Base-by-base conservation (phyloP, 2,329 filamentous ascomycete species). In the Botrytis medusae region DNA sequence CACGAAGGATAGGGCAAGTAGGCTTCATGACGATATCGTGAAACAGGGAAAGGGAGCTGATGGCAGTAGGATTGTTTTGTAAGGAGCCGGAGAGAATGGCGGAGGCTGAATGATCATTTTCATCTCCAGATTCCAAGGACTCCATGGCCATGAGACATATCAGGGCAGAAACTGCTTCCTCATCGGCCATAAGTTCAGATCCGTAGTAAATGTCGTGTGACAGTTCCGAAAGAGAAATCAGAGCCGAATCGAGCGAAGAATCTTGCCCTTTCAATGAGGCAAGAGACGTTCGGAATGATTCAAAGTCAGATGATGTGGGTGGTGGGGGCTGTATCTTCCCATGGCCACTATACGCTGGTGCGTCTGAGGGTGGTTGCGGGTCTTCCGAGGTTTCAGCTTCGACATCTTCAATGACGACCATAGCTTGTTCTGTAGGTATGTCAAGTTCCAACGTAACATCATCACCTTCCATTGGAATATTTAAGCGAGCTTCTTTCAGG, bases 161-260 rank as follows among this genome's bases (percentile, higher is more conserved):
- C 2, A 92, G 84, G n/a, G 85, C 81, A 75, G 84, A 85, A 70
- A 90, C 77, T 2, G 86, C 86, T 2, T 85, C 84, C 4, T 83
- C 78, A 76, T 90, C 87, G 79, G 89, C 87, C 34, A 86, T 84
- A 73, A 92, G 86, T 79, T 90, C 88, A 29, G 90, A 83, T 16
- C 90, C 90, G 80, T 91, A 92, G 83, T 91, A 92, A 75, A 92
- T 88, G 80, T 92, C 90, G 80, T 92, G 90, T 0, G 90, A 87
- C 42, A 91, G 82, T 10, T 92, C 90, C 74, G 87, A 84, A n/a
- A 92, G 85, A 48, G 84, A 84, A 48, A 87, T 85, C 12, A 92
- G 84, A 0, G 82, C 79, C 10, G 73, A 64, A 51, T 79, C 76
- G 75, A 79, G 75, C 68, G 75, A 72, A 59, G 77, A 76, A 10